Evolutionary conservation across 139 green algal genomes (phyloP).

Genomic region (Chlamydomonas sp.): DNA sequence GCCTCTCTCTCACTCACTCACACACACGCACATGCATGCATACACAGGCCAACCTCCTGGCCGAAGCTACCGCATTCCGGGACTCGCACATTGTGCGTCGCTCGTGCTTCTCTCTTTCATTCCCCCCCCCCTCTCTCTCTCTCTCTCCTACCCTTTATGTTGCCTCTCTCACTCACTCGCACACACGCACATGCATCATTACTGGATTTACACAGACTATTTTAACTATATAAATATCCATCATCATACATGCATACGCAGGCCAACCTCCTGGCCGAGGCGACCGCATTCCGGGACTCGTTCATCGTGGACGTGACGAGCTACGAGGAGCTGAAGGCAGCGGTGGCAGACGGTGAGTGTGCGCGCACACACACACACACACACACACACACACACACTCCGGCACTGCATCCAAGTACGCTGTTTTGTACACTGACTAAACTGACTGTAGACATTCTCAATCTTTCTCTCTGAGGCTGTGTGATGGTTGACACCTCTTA

Average conservation of each 20-base stretch:
- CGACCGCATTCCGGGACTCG: constrained; percentile 77
- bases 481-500: neutral
- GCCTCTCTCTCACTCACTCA: neutral
- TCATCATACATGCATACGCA: too few species aligned
- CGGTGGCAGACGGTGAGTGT: constrained; percentile 53
- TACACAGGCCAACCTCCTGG: constrained; percentile 52
- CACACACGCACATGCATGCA: neutral
- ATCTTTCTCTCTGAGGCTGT: too few species aligned
- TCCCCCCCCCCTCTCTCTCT: too few species aligned
- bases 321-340: constrained; percentile 88
- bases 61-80: constrained; percentile 72
- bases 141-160: too few species aligned
- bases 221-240: too few species aligned
- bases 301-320: constrained; percentile 91
- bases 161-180: neutral
- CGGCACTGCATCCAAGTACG: too few species aligned
- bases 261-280: constrained; percentile 54
- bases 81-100: constrained; percentile 93
- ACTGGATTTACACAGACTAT: too few species aligned
- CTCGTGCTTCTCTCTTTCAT: neutral
- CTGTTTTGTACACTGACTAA: too few species aligned
- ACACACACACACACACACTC: too few species aligned
- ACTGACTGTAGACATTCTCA: too few species aligned
- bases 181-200: neutral
- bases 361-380: neutral